A percentile compares a stretch with the other conserved stretches of the same genome.
Evolutionary conservation across 2,329 filamentous ascomycete species (phyloP).

Genomic region (Colletotrichum sojae): DNA sequence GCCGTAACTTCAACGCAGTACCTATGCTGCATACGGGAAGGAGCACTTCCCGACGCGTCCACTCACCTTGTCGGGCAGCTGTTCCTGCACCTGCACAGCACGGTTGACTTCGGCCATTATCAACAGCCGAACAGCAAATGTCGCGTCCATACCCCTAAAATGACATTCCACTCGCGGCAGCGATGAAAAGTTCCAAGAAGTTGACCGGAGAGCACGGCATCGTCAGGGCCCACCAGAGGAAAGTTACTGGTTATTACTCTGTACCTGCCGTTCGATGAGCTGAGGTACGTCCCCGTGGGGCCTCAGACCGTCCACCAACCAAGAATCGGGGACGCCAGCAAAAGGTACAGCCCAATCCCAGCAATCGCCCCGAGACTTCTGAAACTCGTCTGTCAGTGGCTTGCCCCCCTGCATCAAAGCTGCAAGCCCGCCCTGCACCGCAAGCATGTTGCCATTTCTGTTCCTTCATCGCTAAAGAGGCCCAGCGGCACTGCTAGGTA

Average conservation of each 20-base stretch:
- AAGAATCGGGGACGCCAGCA: slow-evolving; percentile 29
- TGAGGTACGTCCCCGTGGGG: slow-evolving; percentile 24
- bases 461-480: neutral
- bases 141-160: neutral
- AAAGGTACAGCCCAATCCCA: slow-evolving; percentile 35
- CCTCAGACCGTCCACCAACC: slow-evolving; percentile 32
- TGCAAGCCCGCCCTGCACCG: slow-evolving; percentile 26
- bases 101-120: slow-evolving; percentile 1
- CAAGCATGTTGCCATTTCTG: slow-evolving; percentile 29
- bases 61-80: slow-evolving; percentile 30
- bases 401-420: slow-evolving; percentile 41
- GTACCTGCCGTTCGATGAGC: slow-evolving; percentile 15
- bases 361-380: slow-evolving; percentile 31
- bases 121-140: slow-evolving; percentile 9
- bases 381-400: slow-evolving; percentile 40
- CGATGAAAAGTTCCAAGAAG: slow-evolving; percentile 19
- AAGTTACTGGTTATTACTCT: slow-evolving; percentile 5
- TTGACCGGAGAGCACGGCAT: slow-evolving; percentile 34
- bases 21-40: slow-evolving; percentile 20
- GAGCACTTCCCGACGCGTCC: slow-evolving; percentile 26
- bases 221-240: slow-evolving; percentile 17
- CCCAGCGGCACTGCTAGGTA: neutral
- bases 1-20: neutral
- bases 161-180: slow-evolving; percentile 2
- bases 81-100: slow-evolving; percentile 26